These are phyloP conservation scores for Elasticomyces elasticus DNA, from an alignment of 495 filamentous ascomycete genomes.

Conservation along the genomic window DNA sequence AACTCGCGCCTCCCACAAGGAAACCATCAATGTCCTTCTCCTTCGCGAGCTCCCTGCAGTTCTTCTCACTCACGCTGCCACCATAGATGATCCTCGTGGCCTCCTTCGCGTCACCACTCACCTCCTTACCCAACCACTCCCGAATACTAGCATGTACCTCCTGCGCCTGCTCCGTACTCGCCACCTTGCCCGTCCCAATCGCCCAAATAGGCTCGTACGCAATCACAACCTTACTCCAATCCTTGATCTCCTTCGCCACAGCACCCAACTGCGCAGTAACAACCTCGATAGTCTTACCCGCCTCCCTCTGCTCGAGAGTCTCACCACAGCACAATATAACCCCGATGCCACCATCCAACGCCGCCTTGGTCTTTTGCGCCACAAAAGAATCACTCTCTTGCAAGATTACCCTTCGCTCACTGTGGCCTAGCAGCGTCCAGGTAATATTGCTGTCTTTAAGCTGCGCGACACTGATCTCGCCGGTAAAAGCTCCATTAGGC, in stretches of 20 bases:
- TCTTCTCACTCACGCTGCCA: constrained; percentile 94
- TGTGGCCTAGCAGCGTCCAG: constrained; percentile 89
- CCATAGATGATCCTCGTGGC: constrained; percentile 88
- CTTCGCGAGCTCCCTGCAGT: constrained; percentile 84
- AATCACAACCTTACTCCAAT: constrained; percentile 91
- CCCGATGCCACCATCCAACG: constrained; percentile 71
- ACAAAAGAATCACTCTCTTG: constrained; percentile 78
- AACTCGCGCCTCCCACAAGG: constrained; percentile 91
- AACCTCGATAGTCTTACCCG: constrained; percentile 77
- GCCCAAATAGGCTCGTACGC: constrained; percentile 99
- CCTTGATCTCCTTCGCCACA: constrained; percentile 52
- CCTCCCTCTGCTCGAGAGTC: constrained; percentile 84
- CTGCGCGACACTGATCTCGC: constrained; percentile 87
- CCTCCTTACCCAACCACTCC: constrained; percentile 66
- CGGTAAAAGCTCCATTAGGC: constrained; percentile 93
- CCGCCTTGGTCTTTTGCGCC: constrained; percentile 84
- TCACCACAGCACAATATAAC: constrained; percentile 97
- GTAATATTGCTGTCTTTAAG: constrained; percentile 75
- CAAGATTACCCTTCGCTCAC: constrained; percentile 78
- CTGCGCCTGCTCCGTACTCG: constrained; percentile 85
- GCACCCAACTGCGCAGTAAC: constrained; percentile 50
- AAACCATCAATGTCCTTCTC: constrained; percentile 95
- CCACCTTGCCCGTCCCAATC: constrained; percentile 96
- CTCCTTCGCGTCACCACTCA: constrained; percentile 61
- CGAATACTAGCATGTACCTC: constrained; percentile 91